Conservation (phyloP, 1,139 yeast genomes). For the Pichia sp. region DNA sequence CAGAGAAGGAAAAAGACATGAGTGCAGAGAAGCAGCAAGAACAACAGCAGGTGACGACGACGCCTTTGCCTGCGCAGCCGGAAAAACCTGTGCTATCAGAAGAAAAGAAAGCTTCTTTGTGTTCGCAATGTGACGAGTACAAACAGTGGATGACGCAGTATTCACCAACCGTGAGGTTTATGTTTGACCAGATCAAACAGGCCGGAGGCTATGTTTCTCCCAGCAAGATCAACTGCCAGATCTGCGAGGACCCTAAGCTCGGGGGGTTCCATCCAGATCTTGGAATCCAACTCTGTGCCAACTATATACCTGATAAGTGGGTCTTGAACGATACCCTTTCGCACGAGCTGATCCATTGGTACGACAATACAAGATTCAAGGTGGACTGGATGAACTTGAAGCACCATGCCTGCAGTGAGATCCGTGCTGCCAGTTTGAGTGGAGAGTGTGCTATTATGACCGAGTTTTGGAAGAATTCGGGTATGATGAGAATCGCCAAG, state of each 20-base stretch:
- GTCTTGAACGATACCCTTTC: constrained; percentile 87
- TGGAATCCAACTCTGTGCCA: constrained; percentile 85
- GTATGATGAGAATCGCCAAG: constrained; percentile 49
- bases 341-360: constrained; percentile 91
- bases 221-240: constrained; percentile 67
- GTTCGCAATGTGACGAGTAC: constrained; percentile 65
- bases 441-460: constrained; percentile 94
- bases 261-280: constrained; percentile 90
- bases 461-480: constrained; percentile 61
- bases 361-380: constrained; percentile 82
- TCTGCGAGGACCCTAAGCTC: constrained; percentile 71
- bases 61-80: constrained; percentile 32
- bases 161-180: constrained; percentile 82
- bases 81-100: constrained; percentile 35
- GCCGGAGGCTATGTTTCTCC: constrained; percentile 50
- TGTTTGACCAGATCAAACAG: constrained; percentile 78
- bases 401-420: constrained; percentile 97
- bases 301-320: constrained; percentile 70
- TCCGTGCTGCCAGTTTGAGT: constrained; percentile 85
- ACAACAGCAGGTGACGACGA: constrained; percentile 5
- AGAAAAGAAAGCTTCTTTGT: constrained; percentile 28
- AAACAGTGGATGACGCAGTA: constrained; percentile 74
- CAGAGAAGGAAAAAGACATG: background rate
- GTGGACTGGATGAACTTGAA: constrained; percentile 78
- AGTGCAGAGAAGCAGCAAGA: background rate